These are phyloP conservation scores for Fusarium buxicola DNA, from an alignment of 2,329 filamentous ascomycete genomes.

Conservation along the genomic window DNA sequence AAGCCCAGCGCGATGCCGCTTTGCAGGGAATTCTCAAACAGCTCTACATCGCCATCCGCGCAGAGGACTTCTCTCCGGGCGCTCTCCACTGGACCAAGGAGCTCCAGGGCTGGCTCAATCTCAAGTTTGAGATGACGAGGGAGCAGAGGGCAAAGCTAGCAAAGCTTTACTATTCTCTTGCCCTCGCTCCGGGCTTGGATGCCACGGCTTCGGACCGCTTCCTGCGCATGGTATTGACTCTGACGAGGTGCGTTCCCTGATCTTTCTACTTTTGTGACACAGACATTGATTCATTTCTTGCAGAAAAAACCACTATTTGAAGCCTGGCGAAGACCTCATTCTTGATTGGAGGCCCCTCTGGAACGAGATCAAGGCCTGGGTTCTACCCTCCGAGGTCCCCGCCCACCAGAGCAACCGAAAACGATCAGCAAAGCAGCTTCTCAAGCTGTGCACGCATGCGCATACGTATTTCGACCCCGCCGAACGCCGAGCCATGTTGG, in stretches of 20 bases:
- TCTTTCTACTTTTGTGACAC: constrained; percentile 10
- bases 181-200: constrained; percentile 90
- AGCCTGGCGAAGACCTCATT: constrained; percentile 86
- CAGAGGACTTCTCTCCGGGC: constrained; percentile 93
- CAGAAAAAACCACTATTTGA: constrained; percentile 95
- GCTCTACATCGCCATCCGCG: constrained; percentile 89
- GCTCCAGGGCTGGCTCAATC: constrained; percentile 91
- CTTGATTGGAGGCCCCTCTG: constrained; percentile 95
- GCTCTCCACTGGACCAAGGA: constrained; percentile 98
- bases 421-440: constrained; percentile 72
- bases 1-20: constrained; percentile 79
- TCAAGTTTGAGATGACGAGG: constrained; percentile 96
- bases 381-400: constrained; percentile 86
- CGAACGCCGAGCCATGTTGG: constrained; percentile 83
- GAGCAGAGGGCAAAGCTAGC: constrained; percentile 86
- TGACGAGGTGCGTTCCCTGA: constrained; percentile 80
- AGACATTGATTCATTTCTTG: constrained; percentile 18
- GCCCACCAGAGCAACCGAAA: constrained; percentile 67
- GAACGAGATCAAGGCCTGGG: constrained; percentile 90
- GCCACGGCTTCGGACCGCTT: constrained; percentile 86
- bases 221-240: constrained; percentile 92
- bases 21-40: constrained; percentile 91
- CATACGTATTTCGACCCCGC: constrained; percentile 93
- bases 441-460: constrained; percentile 90
- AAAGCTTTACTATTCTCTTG: constrained; percentile 93